phyloP scores from a whole-genome alignment of 2,329 filamentous ascomycete species.

The Waltergamsia citrina region DNA sequence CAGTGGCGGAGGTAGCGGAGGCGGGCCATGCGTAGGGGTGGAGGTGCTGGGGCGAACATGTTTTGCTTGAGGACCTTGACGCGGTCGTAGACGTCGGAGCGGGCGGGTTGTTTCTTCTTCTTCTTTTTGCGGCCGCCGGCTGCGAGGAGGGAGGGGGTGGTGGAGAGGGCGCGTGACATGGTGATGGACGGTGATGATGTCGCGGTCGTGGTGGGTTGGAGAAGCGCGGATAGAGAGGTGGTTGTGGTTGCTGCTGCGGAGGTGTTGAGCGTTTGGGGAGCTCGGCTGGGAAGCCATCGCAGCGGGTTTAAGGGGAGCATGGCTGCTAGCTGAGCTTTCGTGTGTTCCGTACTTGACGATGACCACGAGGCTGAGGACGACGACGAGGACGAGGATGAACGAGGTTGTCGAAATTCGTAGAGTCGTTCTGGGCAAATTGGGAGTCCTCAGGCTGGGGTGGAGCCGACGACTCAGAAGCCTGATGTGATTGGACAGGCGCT shows the following conservation, averaged over 20 bases:
- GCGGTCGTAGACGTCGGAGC: conserved; percentile 28
- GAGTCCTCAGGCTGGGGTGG: no score
- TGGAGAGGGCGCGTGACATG: neutral
- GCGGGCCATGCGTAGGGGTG: conserved; percentile 80
- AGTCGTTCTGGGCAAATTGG: no score
- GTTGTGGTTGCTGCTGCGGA: neutral
- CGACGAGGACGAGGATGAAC: no score
- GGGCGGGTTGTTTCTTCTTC: conserved; percentile 1
- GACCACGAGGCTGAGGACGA: neutral
- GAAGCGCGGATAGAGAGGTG: neutral
- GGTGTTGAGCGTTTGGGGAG: no score
- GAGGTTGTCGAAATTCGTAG: no score
- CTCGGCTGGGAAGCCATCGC: conserved; percentile 1
- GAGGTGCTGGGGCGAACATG: conserved; percentile 41
- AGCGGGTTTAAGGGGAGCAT: neutral
- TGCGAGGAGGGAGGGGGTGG: neutral
- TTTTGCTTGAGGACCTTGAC: conserved; percentile 35
- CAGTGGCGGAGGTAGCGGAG: conserved; percentile 87
- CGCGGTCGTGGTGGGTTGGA: neutral
- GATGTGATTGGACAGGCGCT: no score
- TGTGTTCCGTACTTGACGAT: neutral
- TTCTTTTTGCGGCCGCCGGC: conserved; percentile 9
- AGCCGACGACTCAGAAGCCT: no score
- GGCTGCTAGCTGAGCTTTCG: neutral
- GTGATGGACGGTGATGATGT: neutral